Evolutionary conservation across 2,329 filamentous ascomycete genomes (phyloP).

Genomic region (Elsinoe necatrix): DNA sequence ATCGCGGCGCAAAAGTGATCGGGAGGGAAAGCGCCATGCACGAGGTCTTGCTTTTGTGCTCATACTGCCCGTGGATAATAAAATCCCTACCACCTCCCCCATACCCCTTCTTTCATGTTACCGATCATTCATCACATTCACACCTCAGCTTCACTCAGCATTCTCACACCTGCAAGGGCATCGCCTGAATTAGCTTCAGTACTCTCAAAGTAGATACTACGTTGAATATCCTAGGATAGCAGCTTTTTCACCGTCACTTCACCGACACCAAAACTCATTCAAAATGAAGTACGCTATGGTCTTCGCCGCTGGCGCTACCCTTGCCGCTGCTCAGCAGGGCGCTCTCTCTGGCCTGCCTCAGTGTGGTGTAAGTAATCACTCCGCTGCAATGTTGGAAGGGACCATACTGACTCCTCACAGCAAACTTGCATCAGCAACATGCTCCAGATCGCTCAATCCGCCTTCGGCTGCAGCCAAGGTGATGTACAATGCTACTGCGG

Average conservation of each 20-base stretch:
- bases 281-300: slow-evolving; percentile 30
- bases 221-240: slow-evolving; percentile 1
- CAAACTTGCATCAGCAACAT: slow-evolving; percentile 32
- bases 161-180: slow-evolving; percentile 9
- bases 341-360: slow-evolving; percentile 24
- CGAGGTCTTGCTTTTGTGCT: slow-evolving; percentile 5
- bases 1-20: slow-evolving; percentile 1
- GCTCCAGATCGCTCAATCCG: slow-evolving; percentile 24
- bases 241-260: slow-evolving; percentile 9
- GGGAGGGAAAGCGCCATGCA: slow-evolving; percentile 7
- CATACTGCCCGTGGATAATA: neutral
- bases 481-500: slow-evolving; percentile 32
- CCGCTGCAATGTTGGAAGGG: too few species aligned
- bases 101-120: neutral
- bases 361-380: slow-evolving; percentile 29
- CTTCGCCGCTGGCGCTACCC: slow-evolving; percentile 26
- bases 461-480: slow-evolving; percentile 26
- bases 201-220: slow-evolving; percentile 3
- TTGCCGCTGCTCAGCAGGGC: slow-evolving; percentile 27
- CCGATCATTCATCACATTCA: slow-evolving; percentile 2
- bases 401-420: slow-evolving; percentile 19
- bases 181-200: neutral
- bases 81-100: slow-evolving; percentile 1
- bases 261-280: slow-evolving; percentile 12
- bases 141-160: slow-evolving; percentile 1